Percentiles rank a stretch among this genome's conserved stretches.
Evolutionary conservation across 176 grass and related monocot species (phyloP).

Genomic region (Oryza meridionalis): DNA sequence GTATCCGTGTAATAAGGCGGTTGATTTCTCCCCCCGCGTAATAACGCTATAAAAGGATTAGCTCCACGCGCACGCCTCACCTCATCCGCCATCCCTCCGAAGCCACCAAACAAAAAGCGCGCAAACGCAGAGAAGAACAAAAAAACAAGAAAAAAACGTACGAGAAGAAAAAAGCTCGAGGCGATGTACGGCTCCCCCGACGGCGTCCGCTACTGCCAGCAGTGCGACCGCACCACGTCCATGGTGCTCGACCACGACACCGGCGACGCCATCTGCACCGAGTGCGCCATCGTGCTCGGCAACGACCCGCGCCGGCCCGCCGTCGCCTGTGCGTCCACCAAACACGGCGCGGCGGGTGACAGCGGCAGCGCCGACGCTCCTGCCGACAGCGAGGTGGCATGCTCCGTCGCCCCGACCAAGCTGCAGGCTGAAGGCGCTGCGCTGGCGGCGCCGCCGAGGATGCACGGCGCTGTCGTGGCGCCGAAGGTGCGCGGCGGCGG

Average conservation of each 20-base stretch:
- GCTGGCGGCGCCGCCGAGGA: background rate
- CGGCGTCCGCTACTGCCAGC: slow-evolving; percentile 31
- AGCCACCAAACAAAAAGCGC: too few species aligned
- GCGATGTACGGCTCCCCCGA: background rate
- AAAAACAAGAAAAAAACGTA: too few species aligned
- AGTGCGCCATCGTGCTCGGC: background rate
- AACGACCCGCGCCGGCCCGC: slow-evolving; percentile 4
- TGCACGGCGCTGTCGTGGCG: background rate
- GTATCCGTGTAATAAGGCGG: too few species aligned
- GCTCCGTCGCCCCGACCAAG: background rate
- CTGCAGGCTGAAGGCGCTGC: background rate
- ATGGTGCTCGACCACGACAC: slow-evolving; percentile 2
- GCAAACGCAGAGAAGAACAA: too few species aligned
- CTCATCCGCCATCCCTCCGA: too few species aligned
- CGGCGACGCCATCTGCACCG: slow-evolving; percentile 36
- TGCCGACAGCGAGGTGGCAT: background rate
- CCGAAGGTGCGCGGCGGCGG: background rate
- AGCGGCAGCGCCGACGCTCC: background rate
- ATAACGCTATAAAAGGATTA: too few species aligned
- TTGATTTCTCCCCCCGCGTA: too few species aligned
- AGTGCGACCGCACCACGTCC: slow-evolving; percentile 15
- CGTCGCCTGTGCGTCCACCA: background rate
- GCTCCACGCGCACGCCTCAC: too few species aligned
- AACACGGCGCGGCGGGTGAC: background rate
- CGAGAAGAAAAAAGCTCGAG: background rate